Percentiles rank a stretch among this genome's conserved stretches.
These are phyloP conservation scores for Phialocephala sp. DNA, from an alignment of 2,329 filamentous ascomycete genomes.

Conservation along the genomic window DNA sequence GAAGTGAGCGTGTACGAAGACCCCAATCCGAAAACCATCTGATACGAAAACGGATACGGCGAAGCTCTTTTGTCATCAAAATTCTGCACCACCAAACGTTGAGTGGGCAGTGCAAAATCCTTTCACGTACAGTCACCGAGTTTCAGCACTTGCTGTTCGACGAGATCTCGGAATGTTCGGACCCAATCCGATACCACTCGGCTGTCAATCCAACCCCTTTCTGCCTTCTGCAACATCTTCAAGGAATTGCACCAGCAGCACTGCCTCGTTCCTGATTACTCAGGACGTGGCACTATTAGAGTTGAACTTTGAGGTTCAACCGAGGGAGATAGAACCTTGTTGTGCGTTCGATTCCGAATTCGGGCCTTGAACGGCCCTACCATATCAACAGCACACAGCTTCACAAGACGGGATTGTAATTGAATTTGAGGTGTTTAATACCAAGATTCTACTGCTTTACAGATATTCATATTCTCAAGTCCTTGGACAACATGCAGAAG, in stretches of 20 bases:
- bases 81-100: neutral
- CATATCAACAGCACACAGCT: no score
- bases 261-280: neutral
- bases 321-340: neutral
- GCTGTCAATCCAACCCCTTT: neutral
- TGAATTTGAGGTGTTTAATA: no score
- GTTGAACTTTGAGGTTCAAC: neutral
- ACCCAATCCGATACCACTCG: neutral
- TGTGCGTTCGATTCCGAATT: no score
- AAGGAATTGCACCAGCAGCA: neutral
- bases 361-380: no score
- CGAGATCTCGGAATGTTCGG: slow-evolving; percentile 1
- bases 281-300: neutral
- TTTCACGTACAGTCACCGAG: neutral
- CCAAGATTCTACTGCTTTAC: no score
- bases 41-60: neutral
- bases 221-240: neutral
- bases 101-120: neutral
- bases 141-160: neutral
- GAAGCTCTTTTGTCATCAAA: neutral
- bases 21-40: neutral
- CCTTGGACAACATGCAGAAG: no score
- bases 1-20: neutral
- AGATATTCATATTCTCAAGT: no score
- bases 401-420: no score